Percentiles rank a stretch among this genome's conserved stretches.
phyloP scores from a whole-genome alignment of 1,284 basidiomycete species.

The Cronartium quercuum region DNA sequence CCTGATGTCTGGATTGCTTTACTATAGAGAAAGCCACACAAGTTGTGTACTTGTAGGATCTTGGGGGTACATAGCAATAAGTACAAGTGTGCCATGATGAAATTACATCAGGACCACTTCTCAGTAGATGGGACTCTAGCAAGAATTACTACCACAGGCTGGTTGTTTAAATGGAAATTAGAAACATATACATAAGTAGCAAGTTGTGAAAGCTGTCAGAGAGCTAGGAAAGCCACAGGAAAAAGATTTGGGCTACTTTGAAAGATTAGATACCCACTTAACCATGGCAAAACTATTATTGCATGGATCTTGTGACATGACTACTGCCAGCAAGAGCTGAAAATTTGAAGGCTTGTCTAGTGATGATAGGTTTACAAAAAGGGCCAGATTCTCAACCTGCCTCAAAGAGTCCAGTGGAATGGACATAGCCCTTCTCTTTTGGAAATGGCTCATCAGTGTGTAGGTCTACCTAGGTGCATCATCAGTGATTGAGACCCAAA shows the following conservation, averaged over 20 bases:
- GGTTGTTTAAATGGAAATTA: neutral
- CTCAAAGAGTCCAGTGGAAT: neutral
- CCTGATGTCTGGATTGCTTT: neutral
- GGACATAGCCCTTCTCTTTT: neutral
- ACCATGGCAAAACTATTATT: no score
- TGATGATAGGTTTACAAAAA: neutral
- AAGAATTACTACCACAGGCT: neutral
- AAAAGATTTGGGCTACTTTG: neutral
- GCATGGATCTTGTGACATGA: neutral
- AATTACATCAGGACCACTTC: neutral
- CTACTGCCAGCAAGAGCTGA: neutral
- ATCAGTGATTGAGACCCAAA: conserved; percentile 52
- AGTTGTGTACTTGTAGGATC: neutral
- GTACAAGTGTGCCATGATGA: neutral
- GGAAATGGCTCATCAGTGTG: neutral
- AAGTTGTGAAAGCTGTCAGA: neutral
- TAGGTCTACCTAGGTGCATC: conserved; percentile 51
- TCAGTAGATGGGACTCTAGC: neutral
- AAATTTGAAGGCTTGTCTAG: neutral
- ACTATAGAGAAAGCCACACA: neutral
- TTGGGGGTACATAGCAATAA: neutral
- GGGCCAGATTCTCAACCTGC: neutral
- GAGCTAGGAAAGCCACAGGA: neutral
- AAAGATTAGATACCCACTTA: neutral
- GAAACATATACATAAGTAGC: neutral